Evolutionary conservation across 2,329 filamentous ascomycete species (phyloP), one percentile per base, ranked within the genome.

Genomic region (Nemania serpens): DNA sequence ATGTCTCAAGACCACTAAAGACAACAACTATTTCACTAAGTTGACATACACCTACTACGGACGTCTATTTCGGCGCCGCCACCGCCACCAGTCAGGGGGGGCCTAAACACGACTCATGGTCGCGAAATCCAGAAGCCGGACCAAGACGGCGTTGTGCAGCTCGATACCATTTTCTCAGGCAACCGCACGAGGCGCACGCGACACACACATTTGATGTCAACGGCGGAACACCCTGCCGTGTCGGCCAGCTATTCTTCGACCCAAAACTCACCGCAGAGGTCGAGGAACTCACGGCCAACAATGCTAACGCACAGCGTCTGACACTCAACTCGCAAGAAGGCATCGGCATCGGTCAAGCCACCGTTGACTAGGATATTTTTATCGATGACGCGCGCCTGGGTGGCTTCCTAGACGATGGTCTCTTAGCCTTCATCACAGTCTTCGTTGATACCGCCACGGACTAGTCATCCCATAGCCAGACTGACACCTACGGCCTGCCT

Each of bases 161-260:
- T 77, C 65, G 73, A 76, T 54, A 73, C 74, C 12, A 64, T 75
- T n/a, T n/a, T n/a, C n/a, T n/a, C n/a, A n/a, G n/a, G n/a, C n/a
- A n/a, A n/a, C n/a, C n/a, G n/a, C n/a, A n/a, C n/a, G n/a, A n/a
- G n/a, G n/a, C n/a, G n/a, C n/a, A n/a, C n/a, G n/a, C n/a, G 41
- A 73, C 76, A 65, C n/a, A 75, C 75, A 1, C 75, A 77, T 65
- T 5, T 72, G n/a, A 64, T 69, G 63, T 64, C 60, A 46, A 70
- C n/a, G 79, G 78, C 61, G 79, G 82, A 33, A 76, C 75, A 46
- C 76, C 82, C 42, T 80, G 81, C 3, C 83, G 87, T 73, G 80
- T 86, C 46, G 84, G 84, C n/a, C 84, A 88, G 70, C 72, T 87
- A 56, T 87, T 85, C 78, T 83, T 86, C 70, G 82, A 86, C 70